Base-by-base conservation (phyloP, 306 rosid species). In the Quercus berberidifolia region DNA sequence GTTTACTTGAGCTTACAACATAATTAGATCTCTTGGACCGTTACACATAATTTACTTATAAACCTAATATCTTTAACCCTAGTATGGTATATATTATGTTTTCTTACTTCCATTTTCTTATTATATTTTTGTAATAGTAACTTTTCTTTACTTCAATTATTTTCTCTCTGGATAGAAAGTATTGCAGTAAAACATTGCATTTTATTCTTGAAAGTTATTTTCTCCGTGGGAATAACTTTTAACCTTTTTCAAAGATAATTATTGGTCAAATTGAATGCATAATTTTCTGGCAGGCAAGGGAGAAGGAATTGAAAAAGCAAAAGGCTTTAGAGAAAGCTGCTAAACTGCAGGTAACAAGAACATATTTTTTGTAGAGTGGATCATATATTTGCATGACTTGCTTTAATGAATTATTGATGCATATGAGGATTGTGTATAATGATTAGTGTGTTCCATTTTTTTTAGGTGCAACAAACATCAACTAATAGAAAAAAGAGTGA, bases 251-350 rank as follows among this genome's bases (percentile, higher is more conserved):
- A 38, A 74, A 28, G 31, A 28, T 28, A 28, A 28, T 28, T 28
- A 28, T 28, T 28, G 31, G 4, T 28, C 31, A 28, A 28, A 28
- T 28, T 28, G 31, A 28, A 28, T 28, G 31, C 31, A 28, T 28
- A 28, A 28, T 28, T 28, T 28, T 28, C 31, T 28, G 31, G 31
- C 4, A 28, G 31, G 31, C 28, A 26, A 26, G 31, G 4, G 31
- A 92, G 90, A 95, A 95, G 55, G 96, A 90, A 87, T 74, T 91
- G 89, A 95, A 92, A 71, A 90, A 79, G 86, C 88, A 90, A 77
- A 95, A 95, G 41, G 91, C 90, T 57, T 78, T 79, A 0, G 97
- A 92, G 86, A 91, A 92, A 83, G 94, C 95, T 77, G 92, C 90
- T 17, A 90, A 88, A 85, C 78, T 83, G 30, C 93, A 92, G 98